Evolutionary conservation across 192 early-diverging fungal species (phyloP), one percentile per base, ranked within the genome.

Genomic region (Mortierella hygrophila): DNA sequence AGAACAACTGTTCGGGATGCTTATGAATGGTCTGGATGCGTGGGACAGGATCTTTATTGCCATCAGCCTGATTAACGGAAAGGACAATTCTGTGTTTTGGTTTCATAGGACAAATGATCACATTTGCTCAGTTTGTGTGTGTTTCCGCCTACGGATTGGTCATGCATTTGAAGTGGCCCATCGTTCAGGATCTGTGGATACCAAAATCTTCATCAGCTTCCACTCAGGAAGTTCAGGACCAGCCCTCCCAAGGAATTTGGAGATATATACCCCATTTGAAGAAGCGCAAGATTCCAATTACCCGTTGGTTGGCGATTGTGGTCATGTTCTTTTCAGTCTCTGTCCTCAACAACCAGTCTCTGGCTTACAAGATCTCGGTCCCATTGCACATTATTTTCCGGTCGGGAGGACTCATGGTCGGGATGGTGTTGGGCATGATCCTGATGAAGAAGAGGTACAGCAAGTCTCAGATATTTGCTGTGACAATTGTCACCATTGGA

Each of bases 341-440:
- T 1, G 91, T 96, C 7, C 85, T 97, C 71, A 97, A 97, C 80
- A 98, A 98, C 82, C 85, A 93, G 82, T 94, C 96, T 0, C 89
- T 97, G 13, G 95, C 94, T 7, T 97, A 92, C 83, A 89, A 91
- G 41, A 95, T 98, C 46, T 93, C 96, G 29, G 94, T 98, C 47
- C 97, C 97, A 20, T 70, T 98, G 72, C 96, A 98, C 84, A 98
- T 98, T 70, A 95, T 98, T 44, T 98, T 98, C 82, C 89, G 97
- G 35, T 95, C 94, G 10, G 95, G 94, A 40, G 93, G 95, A 15
- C 86, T 98, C 35, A 92, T 98, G 72, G 93, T 96, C 42, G 96
- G 94, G 81, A 97, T 98, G 97, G 76, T 91, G 7, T 89, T 96
- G 73, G 95, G 95, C 2, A 92, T 92, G 82, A 35, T 93, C 32